These are phyloP conservation scores for Ogataea nakhonphanomensis DNA, from an alignment of 805 yeast genomes.

Conservation along the genomic window DNA sequence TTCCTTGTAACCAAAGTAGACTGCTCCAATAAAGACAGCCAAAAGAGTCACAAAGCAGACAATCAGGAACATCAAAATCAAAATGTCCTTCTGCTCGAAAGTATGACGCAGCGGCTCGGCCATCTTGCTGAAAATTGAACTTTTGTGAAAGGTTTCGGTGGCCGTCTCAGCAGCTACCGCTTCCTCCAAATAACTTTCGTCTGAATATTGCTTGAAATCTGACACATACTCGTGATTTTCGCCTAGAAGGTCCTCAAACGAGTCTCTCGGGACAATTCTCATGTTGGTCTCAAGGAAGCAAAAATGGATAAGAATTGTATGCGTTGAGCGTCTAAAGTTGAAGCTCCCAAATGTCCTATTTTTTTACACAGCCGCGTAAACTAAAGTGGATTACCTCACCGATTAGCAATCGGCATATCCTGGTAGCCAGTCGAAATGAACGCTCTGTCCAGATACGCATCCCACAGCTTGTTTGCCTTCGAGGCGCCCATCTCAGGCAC, in stretches of 20 bases:
- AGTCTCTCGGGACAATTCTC: constrained; percentile 9
- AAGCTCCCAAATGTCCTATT: too few species aligned
- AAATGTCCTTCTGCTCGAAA: constrained; percentile 17
- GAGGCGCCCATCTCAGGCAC: not conserved
- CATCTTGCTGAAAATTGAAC: constrained; percentile 11
- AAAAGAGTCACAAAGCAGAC: constrained; percentile 15
- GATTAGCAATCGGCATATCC: constrained; percentile 34
- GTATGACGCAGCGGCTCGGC: constrained; percentile 15
- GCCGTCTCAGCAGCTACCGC: constrained; percentile 6
- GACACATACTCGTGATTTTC: constrained; percentile 9
- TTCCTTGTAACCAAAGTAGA: constrained; percentile 17
- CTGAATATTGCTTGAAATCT: constrained; percentile 13
- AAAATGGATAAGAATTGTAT: not conserved
- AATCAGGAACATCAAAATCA: constrained; percentile 13
- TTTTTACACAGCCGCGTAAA: constrained; percentile 4
- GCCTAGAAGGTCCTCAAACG: constrained; percentile 8
- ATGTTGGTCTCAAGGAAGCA: not conserved
- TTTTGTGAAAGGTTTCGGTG: constrained; percentile 8
- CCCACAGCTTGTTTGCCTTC: constrained; percentile 49
- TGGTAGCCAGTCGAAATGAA: constrained; percentile 67
- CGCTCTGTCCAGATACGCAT: constrained; percentile 50
- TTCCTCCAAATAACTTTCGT: constrained; percentile 7
- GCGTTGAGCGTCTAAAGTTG: constrained; percentile 8
- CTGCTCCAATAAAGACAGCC: constrained; percentile 16
- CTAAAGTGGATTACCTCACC: not conserved